These are phyloP conservation scores for Termitomyces sp. DNA, from an alignment of 768 basidiomycete genomes.

Conservation along the genomic window DNA sequence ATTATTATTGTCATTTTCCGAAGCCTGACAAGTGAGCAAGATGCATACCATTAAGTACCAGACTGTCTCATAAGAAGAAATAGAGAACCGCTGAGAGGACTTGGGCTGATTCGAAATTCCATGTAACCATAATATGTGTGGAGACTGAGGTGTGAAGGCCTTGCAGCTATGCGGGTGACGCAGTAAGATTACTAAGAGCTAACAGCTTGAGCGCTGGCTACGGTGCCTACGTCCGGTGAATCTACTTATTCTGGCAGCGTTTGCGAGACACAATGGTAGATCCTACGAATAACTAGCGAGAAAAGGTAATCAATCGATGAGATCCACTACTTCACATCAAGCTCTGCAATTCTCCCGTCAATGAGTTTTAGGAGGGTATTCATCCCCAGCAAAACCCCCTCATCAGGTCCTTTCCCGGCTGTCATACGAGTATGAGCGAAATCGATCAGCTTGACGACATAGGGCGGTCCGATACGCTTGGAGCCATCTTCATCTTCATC, in stretches of 20 bases:
- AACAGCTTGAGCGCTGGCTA: too few species aligned
- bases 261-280: neutral
- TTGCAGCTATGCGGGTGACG: too few species aligned
- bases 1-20: neutral
- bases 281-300: neutral
- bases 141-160: too few species aligned
- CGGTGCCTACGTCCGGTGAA: too few species aligned
- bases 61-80: neutral
- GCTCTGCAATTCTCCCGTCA: slow-evolving; percentile 26
- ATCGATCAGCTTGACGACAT: slow-evolving; percentile 80
- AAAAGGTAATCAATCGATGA: neutral
- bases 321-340: slow-evolving; percentile 5
- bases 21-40: neutral
- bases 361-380: slow-evolving; percentile 60
- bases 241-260: neutral
- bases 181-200: too few species aligned
- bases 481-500: slow-evolving; percentile 16
- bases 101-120: slow-evolving; percentile 28
- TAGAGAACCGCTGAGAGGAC: slow-evolving; percentile 7
- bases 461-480: slow-evolving; percentile 42
- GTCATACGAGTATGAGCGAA: slow-evolving; percentile 82
- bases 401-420: slow-evolving; percentile 72
- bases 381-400: slow-evolving; percentile 72
- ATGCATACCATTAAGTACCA: slow-evolving; percentile 18
- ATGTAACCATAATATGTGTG: slow-evolving; percentile 12